phyloP scores from a whole-genome alignment of 768 basidiomycete species.

The Trametes villosa region DNA sequence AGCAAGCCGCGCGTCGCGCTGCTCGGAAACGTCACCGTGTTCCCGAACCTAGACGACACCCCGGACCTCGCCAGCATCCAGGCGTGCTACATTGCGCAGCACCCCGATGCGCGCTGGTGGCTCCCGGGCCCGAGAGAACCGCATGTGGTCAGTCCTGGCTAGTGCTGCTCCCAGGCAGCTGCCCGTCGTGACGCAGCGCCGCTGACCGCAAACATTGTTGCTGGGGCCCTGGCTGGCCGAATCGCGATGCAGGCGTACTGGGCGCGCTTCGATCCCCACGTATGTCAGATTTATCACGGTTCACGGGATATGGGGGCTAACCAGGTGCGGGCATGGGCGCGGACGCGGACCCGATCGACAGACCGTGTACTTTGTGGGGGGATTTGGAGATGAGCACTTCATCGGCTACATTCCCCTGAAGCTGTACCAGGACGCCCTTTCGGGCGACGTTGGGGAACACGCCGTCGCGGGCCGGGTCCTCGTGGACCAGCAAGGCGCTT shows the following conservation, averaged over 20 bases:
- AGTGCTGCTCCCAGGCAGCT: not conserved
- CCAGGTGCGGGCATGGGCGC: not conserved
- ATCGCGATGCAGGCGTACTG: slow-evolving; percentile 47
- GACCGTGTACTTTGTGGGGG: slow-evolving; percentile 58
- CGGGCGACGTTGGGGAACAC: slow-evolving; percentile 7
- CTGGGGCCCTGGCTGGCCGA: not conserved
- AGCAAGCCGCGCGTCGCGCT: slow-evolving; percentile 52
- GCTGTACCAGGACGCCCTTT: slow-evolving; percentile 44
- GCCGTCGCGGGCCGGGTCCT: slow-evolving; percentile 25
- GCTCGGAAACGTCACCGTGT: slow-evolving; percentile 53
- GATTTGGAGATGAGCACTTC: slow-evolving; percentile 56
- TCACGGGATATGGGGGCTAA: not conserved
- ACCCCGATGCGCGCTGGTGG: slow-evolving; percentile 58
- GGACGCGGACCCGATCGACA: slow-evolving; percentile 23
- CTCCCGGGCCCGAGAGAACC: slow-evolving; percentile 51
- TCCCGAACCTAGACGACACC: slow-evolving; percentile 35
- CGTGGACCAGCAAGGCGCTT: slow-evolving; percentile 14
- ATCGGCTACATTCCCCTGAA: slow-evolving; percentile 55
- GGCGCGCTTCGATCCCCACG: slow-evolving; percentile 59
- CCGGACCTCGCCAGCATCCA: slow-evolving; percentile 41
- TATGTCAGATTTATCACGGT: slow-evolving; percentile 33
- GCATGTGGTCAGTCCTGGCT: slow-evolving; percentile 43
- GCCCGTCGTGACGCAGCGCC: slow-evolving; percentile 3
- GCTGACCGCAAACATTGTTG: slow-evolving; percentile 13
- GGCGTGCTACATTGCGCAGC: slow-evolving; percentile 48